These are phyloP conservation scores for Eucalyptus caleyi DNA, from an alignment of 345 rosid species.

Conservation along the genomic window DNA sequence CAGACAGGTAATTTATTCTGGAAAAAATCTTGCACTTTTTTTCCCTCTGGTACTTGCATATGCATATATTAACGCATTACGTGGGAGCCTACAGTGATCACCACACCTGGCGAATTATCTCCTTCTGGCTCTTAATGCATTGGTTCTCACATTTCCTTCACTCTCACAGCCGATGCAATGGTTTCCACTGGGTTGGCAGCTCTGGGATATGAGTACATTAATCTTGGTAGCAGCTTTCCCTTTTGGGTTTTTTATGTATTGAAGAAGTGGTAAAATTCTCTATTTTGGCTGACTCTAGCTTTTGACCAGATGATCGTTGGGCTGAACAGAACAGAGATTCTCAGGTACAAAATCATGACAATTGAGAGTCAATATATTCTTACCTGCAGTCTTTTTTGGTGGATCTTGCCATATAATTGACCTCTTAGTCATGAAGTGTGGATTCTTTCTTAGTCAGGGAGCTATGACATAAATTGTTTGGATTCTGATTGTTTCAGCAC, in stretches of 20 bases:
- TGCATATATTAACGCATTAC: not conserved
- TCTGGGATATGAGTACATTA: conserved; percentile 29
- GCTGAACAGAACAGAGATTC: conserved; percentile 24
- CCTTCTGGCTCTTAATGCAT: not conserved
- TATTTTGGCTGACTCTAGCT: not conserved
- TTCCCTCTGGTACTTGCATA: not conserved
- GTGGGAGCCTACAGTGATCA: not conserved
- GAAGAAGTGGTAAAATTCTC: not conserved
- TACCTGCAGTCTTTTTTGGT: not conserved
- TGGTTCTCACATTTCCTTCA: not conserved
- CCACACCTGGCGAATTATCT: not conserved
- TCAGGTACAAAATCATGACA: not conserved
- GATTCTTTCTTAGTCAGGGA: not conserved
- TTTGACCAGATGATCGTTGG: conserved; percentile 31
- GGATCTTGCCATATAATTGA: not conserved
- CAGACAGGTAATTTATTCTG: conserved; percentile 13
- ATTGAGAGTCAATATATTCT: not conserved
- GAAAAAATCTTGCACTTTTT: not conserved
- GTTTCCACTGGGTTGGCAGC: conserved; percentile 29
- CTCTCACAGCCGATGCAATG: conserved; percentile 24
- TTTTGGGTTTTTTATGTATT: not conserved
- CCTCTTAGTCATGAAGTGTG: not conserved
- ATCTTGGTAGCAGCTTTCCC: conserved; percentile 15
- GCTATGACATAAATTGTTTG: not conserved
- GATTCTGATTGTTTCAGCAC: not conserved